Conservation (phyloP, 805 yeast species). For the Grigorovia humatica region DNA sequence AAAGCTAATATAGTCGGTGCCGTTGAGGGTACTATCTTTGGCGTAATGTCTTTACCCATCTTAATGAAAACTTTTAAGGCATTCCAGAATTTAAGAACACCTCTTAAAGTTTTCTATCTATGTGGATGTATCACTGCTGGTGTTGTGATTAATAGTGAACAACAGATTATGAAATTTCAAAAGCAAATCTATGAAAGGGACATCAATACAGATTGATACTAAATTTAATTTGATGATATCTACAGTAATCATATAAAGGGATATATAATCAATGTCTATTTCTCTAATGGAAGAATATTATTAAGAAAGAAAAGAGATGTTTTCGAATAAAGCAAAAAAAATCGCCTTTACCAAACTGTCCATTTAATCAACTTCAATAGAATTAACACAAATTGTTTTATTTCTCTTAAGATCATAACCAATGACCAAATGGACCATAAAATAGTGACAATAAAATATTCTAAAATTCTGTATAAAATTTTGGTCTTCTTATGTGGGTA, state of each 20-base stretch:
- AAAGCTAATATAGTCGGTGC: constrained; percentile 27
- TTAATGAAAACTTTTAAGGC: constrained; percentile 29
- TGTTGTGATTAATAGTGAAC: constrained; percentile 35
- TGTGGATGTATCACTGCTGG: constrained; percentile 34
- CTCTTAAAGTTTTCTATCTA: constrained; percentile 33
- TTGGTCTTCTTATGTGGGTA: constrained; percentile 16
- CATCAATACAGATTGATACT: neutral
- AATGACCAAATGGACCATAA: constrained; percentile 26
- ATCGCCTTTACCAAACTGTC: constrained; percentile 19
- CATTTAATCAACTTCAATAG: constrained; percentile 14
- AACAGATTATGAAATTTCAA: constrained; percentile 30
- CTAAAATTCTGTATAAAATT: constrained; percentile 19
- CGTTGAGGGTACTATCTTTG: constrained; percentile 32
- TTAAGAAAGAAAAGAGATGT: too few species aligned
- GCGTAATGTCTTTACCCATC: constrained; percentile 27
- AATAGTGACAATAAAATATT: constrained; percentile 18
- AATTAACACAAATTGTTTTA: constrained; percentile 9
- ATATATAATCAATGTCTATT: too few species aligned
- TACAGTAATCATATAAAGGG: neutral
- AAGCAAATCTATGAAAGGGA: constrained; percentile 26
- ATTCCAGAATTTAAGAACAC: constrained; percentile 31
- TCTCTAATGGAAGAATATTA: too few species aligned
- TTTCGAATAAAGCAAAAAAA: too few species aligned
- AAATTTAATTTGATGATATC: too few species aligned
- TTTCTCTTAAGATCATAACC: constrained; percentile 16